phyloP scores from a whole-genome alignment of 192 early-diverging fungal genomes.

The Linnemannia elongata region DNA sequence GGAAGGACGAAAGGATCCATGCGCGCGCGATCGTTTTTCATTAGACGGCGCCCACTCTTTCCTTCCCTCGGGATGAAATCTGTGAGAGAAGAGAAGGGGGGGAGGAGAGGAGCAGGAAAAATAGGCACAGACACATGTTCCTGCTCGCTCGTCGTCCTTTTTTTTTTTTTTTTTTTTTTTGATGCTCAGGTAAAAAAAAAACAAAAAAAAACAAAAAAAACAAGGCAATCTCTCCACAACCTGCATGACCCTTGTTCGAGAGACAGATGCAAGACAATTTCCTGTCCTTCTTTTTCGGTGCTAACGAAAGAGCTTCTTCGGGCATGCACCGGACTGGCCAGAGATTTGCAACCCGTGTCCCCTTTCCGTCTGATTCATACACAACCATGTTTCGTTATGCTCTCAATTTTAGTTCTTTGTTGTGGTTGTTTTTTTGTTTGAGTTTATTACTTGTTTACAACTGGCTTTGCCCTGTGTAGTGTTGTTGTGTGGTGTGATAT shows the following conservation, averaged over 20 bases:
- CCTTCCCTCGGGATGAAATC: neutral
- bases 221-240: neutral
- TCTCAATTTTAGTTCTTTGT: neutral
- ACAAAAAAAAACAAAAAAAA: too few relatives aligned
- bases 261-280: neutral
- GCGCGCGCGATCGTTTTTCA: neutral
- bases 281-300: neutral
- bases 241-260: neutral
- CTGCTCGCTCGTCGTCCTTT: neutral
- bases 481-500: neutral
- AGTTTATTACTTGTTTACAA: conserved; percentile 7
- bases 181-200: too few relatives aligned
- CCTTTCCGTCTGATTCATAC: neutral
- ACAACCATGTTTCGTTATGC: neutral
- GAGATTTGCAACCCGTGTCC: neutral
- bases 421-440: neutral
- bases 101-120: neutral
- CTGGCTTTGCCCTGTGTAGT: neutral
- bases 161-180: too few relatives aligned
- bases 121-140: conserved; percentile 7
- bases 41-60: neutral
- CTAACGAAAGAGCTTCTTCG: neutral
- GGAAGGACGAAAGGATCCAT: neutral
- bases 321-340: conserved; percentile 14
- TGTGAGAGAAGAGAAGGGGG: neutral